Base-by-base conservation (phyloP, 2,329 filamentous ascomycete species). In the Nemania sp. region DNA sequence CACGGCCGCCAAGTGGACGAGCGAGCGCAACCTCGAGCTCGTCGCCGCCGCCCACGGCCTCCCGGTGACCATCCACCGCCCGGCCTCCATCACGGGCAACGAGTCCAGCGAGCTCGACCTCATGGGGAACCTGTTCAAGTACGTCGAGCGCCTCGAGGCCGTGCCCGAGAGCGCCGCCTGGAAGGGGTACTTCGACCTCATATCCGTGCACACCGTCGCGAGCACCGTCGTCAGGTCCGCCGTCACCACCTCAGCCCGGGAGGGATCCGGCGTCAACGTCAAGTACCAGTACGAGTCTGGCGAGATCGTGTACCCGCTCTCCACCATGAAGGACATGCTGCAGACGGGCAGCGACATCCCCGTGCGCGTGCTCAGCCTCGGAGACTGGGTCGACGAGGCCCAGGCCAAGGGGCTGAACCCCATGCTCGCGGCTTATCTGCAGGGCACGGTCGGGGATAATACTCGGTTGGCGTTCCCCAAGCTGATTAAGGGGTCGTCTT, bases 1-100 rank as follows among this genome's bases (percentile, higher is more conserved):
- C 32, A 49, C 54, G 4, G 54, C 59, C 4, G 17, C 42, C 20
- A 59, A 59, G 11, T 72, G 70, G 71, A 68, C 50, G 4, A 68
- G 63, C 40, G 70, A 73, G 54, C 18, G 48, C 9, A 48, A 62
- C 29, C 61, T 72, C 5, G 68, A 72, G 57, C 63, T 60, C 11
- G 53, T 51, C 42, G 13, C 21, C 6, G 54, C n/a, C n/a, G 3
- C 9, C 5, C 45, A 46, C n/a, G 51, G 35, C 15, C 37, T 60
- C 11, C 51, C 51, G 13, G 32, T 52, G 13, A 25, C 17, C 45
- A 47, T 62, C 50, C 39, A 62, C 39, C 48, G 48, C 5, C 52
- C 57, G 21, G 40, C 42, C 7, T 40, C 53, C 15, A 39, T 54
- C 5, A 17, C 37, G 5, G 20, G 17, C n/a, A 18, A 43, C 35